phyloP scores from a whole-genome alignment of 495 filamentous ascomycete species.

The Elasticomyces elasticus region DNA sequence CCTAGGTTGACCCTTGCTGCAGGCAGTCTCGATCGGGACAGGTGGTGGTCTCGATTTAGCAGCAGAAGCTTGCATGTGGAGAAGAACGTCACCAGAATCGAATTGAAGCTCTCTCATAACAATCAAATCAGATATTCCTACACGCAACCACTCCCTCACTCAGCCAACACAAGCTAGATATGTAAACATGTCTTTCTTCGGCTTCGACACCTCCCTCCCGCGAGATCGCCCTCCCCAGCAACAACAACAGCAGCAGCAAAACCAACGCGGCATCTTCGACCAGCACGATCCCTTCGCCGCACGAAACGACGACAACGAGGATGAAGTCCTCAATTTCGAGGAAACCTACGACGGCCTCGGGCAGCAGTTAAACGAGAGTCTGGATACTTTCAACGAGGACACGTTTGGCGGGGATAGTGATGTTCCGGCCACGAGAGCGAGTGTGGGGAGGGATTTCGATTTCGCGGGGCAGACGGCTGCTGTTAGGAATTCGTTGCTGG shows the following conservation, averaged over 20 bases:
- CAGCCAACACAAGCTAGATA: background rate
- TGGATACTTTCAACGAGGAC: constrained; percentile 94
- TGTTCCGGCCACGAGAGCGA: constrained; percentile 32
- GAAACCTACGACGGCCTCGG: constrained; percentile 97
- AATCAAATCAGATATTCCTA: background rate
- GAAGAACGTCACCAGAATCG: no score
- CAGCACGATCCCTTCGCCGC: constrained; percentile 79
- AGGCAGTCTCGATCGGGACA: no score
- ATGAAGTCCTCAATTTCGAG: constrained; percentile 87
- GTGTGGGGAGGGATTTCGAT: constrained; percentile 87
- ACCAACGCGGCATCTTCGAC: constrained; percentile 86
- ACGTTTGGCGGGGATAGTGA: constrained; percentile 84
- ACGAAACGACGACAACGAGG: constrained; percentile 39
- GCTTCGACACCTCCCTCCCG: constrained; percentile 62
- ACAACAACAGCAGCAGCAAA: no score
- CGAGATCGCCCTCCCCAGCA: constrained; percentile 40
- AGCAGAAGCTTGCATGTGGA: no score
- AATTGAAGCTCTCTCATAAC: no score
- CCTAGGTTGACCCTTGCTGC: no score
- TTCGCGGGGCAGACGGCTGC: constrained; percentile 88
- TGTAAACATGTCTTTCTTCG: constrained; percentile 69
- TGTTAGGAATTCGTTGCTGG: constrained; percentile 71
- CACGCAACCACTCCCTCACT: background rate
- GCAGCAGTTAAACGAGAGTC: constrained; percentile 81
- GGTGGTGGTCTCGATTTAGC: no score